A percentile compares a stretch with the other conserved stretches of the same genome.
Conservation (phyloP, 2,329 filamentous ascomycete species). For the Fusarium sp. region DNA sequence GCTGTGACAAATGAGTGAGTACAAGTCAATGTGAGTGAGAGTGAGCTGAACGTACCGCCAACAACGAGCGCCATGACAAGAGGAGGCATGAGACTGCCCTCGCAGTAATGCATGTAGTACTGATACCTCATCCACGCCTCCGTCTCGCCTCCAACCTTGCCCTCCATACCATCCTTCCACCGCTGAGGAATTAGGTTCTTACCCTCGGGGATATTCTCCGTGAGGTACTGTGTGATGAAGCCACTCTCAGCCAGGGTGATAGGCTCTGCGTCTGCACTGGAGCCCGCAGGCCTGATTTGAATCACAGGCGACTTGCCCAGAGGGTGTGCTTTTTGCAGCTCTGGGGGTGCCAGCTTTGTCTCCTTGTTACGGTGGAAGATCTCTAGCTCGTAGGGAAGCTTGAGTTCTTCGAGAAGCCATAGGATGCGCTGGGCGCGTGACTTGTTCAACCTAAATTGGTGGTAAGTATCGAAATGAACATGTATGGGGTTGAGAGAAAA, state of each 20-base stretch:
- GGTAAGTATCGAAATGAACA: conserved; percentile 2
- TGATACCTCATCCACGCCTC: conserved; percentile 72
- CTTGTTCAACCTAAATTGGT: conserved; percentile 79
- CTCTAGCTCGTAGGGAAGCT: conserved; percentile 84
- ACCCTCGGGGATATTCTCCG: conserved; percentile 71
- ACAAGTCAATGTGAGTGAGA: no score
- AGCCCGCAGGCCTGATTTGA: conserved; percentile 67
- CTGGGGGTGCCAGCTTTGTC: conserved; percentile 79
- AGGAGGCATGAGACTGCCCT: conserved; percentile 85
- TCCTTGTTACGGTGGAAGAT: conserved; percentile 78
- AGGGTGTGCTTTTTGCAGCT: conserved; percentile 84
- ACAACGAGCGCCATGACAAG: conserved; percentile 77
- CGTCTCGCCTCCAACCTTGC: conserved; percentile 71
- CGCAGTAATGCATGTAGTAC: conserved; percentile 86
- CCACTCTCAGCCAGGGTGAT: conserved; percentile 85
- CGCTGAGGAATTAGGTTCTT: conserved; percentile 66
- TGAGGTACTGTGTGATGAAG: conserved; percentile 85
- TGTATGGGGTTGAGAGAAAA: background rate
- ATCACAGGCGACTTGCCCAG: conserved; percentile 90
- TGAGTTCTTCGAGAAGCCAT: conserved; percentile 88
- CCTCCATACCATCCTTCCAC: conserved; percentile 72
- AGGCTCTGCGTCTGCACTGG: conserved; percentile 55
- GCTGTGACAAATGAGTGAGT: conserved; percentile 47
- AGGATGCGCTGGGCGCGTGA: conserved; percentile 87
- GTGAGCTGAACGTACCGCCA: conserved; percentile 55